Evolutionary conservation across 1,284 basidiomycete genomes (phyloP).

Genomic region (Albatrellus sp.): DNA sequence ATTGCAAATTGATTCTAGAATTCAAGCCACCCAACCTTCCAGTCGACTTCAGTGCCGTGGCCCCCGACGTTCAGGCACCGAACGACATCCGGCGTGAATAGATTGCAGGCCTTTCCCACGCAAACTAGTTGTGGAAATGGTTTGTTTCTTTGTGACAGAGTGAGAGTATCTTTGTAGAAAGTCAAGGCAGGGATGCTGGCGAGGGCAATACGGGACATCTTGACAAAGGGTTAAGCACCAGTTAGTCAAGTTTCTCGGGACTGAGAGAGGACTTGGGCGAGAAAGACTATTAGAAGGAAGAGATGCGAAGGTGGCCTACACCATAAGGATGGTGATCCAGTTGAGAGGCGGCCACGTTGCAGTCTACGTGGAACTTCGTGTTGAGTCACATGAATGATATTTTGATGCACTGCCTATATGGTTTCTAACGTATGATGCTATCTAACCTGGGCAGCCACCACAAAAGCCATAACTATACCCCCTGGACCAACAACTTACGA

Average conservation of each 20-base stretch:
- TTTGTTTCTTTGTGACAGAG: constrained; percentile 49
- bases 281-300: too few relatives aligned
- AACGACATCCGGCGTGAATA: constrained; percentile 77
- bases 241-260: neutral
- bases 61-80: constrained; percentile 76
- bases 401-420: too few relatives aligned
- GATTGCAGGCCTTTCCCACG: constrained; percentile 62
- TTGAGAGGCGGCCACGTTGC: too few relatives aligned
- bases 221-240: neutral
- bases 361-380: too few relatives aligned
- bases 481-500: too few relatives aligned
- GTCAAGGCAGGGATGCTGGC: constrained; percentile 64
- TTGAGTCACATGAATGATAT: too few relatives aligned
- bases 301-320: too few relatives aligned
- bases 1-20: neutral
- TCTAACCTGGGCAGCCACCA: too few relatives aligned
- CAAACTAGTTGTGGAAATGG: constrained; percentile 74
- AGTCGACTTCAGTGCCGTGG: constrained; percentile 65
- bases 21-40: constrained; percentile 45
- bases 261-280: too few relatives aligned
- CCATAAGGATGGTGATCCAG: too few relatives aligned
- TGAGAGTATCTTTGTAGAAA: constrained; percentile 63
- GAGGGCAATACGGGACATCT: constrained; percentile 59
- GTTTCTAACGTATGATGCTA: too few relatives aligned
- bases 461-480: too few relatives aligned